These are phyloP conservation scores for Neophaeococcomyces mojaviensis DNA, from an alignment of 2,329 filamentous ascomycete species.

Conservation along the genomic window DNA sequence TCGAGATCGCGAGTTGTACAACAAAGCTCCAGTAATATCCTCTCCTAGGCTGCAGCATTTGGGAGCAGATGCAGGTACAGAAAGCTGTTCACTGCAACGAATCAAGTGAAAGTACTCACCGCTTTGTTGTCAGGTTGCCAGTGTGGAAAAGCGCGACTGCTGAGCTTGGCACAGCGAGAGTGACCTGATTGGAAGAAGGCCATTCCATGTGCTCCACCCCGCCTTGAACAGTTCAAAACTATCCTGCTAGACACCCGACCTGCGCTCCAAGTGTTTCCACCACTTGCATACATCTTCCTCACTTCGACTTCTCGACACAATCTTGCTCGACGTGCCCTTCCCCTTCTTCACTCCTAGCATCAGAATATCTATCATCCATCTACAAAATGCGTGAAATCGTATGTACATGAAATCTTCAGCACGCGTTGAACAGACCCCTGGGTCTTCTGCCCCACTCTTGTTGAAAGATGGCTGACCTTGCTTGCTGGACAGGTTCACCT, in stretches of 20 bases:
- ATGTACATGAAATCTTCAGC: constrained; percentile 35
- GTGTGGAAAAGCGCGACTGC: constrained; percentile 1
- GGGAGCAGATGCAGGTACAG: neutral
- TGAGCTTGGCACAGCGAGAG: neutral
- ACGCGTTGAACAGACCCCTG: constrained; percentile 35
- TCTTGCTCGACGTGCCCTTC: constrained; percentile 1
- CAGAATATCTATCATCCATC: constrained; percentile 11
- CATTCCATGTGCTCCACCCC: neutral
- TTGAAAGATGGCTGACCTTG: constrained; percentile 51
- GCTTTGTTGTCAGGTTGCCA: constrained; percentile 2
- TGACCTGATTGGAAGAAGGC: constrained; percentile 4
- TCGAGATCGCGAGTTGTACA: too few relatives aligned
- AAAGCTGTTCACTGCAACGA: neutral
- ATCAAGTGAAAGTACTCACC: constrained; percentile 3
- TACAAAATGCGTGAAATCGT: constrained; percentile 69
- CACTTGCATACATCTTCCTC: constrained; percentile 10
- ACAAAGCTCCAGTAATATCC: too few relatives aligned
- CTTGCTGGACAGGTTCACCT: constrained; percentile 76
- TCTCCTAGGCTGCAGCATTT: constrained; percentile 5
- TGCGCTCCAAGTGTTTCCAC: constrained; percentile 6
- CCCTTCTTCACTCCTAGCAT: constrained; percentile 6
- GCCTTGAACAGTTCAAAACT: constrained; percentile 1
- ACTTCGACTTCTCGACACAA: constrained; percentile 4
- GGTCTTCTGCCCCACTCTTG: constrained; percentile 23
- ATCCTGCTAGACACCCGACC: constrained; percentile 1